Conservation (phyloP, 768 basidiomycete genomes). For the Udeniomyces megalosporus region DNA sequence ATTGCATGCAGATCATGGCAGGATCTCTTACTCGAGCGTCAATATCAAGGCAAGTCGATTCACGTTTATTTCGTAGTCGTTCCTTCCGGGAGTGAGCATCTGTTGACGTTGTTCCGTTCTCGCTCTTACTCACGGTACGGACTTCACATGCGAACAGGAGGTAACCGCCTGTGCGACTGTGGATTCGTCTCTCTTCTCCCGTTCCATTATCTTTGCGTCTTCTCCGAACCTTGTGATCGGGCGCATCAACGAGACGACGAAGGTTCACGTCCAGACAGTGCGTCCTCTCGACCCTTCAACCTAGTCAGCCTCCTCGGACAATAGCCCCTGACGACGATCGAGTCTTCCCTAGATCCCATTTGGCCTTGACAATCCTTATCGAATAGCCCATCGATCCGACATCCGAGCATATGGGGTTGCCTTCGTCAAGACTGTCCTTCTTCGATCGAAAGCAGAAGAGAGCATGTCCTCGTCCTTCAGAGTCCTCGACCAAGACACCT, state of each 20-base stretch:
- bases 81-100: not conserved
- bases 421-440: conserved; percentile 41
- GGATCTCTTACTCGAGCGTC: conserved; percentile 51
- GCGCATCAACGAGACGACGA: conserved; percentile 47
- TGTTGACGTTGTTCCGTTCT: not conserved
- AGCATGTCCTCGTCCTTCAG: conserved; percentile 43
- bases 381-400: conserved; percentile 44
- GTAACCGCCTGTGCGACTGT: conserved; percentile 40
- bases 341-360: conserved; percentile 65
- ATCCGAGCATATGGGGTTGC: conserved; percentile 50
- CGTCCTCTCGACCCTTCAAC: conserved; percentile 17
- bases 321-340: conserved; percentile 1
- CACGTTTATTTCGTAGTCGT: not conserved
- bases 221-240: conserved; percentile 47
- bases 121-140: too few relatives aligned
- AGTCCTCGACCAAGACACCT: conserved; percentile 48
- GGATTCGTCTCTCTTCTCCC: conserved; percentile 36
- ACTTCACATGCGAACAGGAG: conserved; percentile 38
- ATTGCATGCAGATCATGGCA: conserved; percentile 45
- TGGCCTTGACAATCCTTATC: conserved; percentile 53
- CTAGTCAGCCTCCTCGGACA: not conserved
- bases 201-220: conserved; percentile 46
- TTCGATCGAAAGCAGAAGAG: conserved; percentile 40
- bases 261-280: conserved; percentile 67
- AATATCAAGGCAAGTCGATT: conserved; percentile 44